Evolutionary conservation across 2,329 filamentous ascomycete species (phyloP).

Genomic region (Chaetomium globosum): DNA sequence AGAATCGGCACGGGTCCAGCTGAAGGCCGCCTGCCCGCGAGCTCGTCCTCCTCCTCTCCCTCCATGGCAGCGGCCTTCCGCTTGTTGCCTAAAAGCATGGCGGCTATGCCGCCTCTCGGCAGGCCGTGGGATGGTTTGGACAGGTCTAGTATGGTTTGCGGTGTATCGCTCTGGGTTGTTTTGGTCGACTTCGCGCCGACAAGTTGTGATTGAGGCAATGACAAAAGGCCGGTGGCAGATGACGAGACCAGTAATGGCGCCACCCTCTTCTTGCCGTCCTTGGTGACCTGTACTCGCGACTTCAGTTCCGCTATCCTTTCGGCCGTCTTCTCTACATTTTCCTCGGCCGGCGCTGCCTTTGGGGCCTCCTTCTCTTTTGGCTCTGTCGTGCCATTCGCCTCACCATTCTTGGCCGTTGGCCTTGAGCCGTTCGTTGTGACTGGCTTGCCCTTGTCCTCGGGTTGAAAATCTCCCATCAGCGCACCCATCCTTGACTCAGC

Average conservation of each 20-base stretch:
- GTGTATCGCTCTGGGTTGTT: conserved; percentile 67
- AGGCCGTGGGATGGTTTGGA: conserved; percentile 93
- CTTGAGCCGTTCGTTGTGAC: conserved; percentile 57
- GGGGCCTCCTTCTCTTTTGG: conserved; percentile 42
- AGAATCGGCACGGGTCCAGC: conserved; percentile 75
- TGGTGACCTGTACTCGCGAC: conserved; percentile 89
- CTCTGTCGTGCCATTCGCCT: conserved; percentile 47
- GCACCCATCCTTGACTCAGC: conserved; percentile 96
- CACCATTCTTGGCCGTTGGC: conserved; percentile 43
- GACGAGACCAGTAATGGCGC: conserved; percentile 89
- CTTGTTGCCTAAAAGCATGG: conserved; percentile 90
- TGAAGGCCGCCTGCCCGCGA: conserved; percentile 54
- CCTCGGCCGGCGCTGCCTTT: conserved; percentile 46
- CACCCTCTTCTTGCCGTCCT: conserved; percentile 95
- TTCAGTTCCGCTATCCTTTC: conserved; percentile 68
- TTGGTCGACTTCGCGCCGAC: conserved; percentile 73
- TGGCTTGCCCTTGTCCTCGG: conserved; percentile 54
- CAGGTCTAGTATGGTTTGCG: conserved; percentile 82
- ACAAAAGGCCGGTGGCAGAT: conserved; percentile 82
- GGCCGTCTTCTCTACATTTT: conserved; percentile 56
- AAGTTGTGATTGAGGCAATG: conserved; percentile 83
- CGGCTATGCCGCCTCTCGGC: conserved; percentile 82
- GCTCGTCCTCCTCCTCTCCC: conserved; percentile 72
- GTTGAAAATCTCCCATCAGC: conserved; percentile 84
- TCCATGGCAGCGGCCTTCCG: conserved; percentile 75